Evolutionary conservation across 2,329 filamentous ascomycete species (phyloP).

Genomic region (Colletotrichum noveboracense): DNA sequence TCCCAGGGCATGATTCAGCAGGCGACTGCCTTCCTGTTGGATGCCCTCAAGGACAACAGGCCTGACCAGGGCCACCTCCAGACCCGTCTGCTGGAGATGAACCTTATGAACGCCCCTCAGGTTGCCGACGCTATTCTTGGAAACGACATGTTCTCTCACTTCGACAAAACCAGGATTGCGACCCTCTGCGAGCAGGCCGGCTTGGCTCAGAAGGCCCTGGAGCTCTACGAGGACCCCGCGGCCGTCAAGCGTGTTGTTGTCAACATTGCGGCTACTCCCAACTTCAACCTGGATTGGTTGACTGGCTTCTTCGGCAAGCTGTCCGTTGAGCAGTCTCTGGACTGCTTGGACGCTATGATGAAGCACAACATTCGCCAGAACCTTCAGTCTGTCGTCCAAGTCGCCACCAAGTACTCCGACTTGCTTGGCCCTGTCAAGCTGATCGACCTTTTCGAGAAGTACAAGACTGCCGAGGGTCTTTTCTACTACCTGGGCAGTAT

Average conservation of each 20-base stretch:
- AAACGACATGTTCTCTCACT: conserved; percentile 98
- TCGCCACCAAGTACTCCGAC: conserved; percentile 98
- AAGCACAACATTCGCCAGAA: conserved; percentile 97
- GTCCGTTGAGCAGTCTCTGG: conserved; percentile 92
- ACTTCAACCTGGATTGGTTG: conserved; percentile 90
- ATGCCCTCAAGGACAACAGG: conserved; percentile 92
- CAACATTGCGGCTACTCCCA: conserved; percentile 81
- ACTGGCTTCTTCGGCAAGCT: conserved; percentile 92
- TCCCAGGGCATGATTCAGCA: conserved; percentile 98
- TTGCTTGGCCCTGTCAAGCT: conserved; percentile 85
- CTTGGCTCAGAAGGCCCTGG: conserved; percentile 83
- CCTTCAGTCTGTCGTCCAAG: conserved; percentile 90
- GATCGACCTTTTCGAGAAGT: conserved; percentile 96
- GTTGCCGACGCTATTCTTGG: conserved; percentile 97
- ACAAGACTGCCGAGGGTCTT: conserved; percentile 94
- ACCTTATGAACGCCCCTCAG: conserved; percentile 93
- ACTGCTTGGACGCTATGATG: conserved; percentile 96
- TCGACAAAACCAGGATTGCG: conserved; percentile 89
- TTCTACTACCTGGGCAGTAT: conserved; percentile 99
- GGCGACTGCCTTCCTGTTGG: conserved; percentile 95
- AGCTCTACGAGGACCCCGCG: conserved; percentile 91
- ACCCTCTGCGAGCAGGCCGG: conserved; percentile 93
- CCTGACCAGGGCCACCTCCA: conserved; percentile 93
- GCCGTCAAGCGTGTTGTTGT: conserved; percentile 89
- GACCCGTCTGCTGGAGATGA: conserved; percentile 97